These are phyloP conservation scores for Termitomyces heimii DNA, from an alignment of 768 basidiomycete genomes.

Conservation along the genomic window DNA sequence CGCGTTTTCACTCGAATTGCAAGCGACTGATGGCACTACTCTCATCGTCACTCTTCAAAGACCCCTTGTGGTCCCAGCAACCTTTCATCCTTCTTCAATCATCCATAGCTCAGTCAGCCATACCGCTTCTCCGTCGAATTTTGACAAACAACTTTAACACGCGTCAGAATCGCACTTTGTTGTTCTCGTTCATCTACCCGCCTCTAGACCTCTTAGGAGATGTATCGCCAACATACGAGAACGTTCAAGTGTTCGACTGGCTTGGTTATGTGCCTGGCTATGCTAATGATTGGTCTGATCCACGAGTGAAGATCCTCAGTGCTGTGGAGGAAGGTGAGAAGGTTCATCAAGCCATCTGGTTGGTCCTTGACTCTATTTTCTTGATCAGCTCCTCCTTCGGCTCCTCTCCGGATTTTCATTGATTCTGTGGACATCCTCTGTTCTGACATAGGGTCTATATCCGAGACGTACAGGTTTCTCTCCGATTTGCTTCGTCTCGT, in stretches of 20 bases:
- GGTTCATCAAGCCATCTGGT: conserved; percentile 4
- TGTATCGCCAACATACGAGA: conserved; percentile 14
- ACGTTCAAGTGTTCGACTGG: conserved; percentile 43
- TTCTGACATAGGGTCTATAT: conserved; percentile 48
- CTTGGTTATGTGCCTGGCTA: conserved; percentile 51
- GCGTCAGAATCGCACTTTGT: conserved; percentile 23
- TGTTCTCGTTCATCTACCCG: conserved; percentile 58
- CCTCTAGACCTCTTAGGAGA: conserved; percentile 32
- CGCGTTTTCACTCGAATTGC: not conserved
- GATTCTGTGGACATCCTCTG: conserved; percentile 69
- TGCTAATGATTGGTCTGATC: conserved; percentile 25
- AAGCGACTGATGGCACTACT: conserved; percentile 10
- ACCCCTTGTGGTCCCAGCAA: conserved; percentile 19
- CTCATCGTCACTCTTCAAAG: conserved; percentile 11
- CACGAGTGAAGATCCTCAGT: conserved; percentile 30
- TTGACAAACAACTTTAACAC: conserved; percentile 22
- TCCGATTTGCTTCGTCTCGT: conserved; percentile 39
- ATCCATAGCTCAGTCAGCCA: conserved; percentile 47
- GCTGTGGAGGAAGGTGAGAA: conserved; percentile 35
- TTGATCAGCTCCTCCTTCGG: conserved; percentile 29
- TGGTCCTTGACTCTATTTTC: conserved; percentile 3
- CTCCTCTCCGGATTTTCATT: conserved; percentile 56
- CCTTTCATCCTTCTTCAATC: conserved; percentile 55
- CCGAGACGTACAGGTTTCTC: conserved; percentile 50
- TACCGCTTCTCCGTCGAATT: conserved; percentile 49